phyloP scores from a whole-genome alignment of 73 alveolate species.

The Effrenium voratum region DNA sequence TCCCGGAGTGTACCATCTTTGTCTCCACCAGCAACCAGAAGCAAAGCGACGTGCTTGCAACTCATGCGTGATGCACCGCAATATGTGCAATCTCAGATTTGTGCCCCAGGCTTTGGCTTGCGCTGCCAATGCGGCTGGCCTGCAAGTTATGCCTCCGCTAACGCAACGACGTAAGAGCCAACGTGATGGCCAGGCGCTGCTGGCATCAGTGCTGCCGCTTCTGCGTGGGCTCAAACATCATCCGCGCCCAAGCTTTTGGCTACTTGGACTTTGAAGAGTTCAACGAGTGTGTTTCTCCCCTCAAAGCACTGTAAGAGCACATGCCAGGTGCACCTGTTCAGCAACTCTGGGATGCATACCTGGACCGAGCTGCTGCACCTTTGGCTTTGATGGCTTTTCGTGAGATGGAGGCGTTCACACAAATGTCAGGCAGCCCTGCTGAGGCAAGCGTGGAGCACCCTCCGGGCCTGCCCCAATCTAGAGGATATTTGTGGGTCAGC shows the following conservation, averaged over 20 bases:
- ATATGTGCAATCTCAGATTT: background rate
- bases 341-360: conserved; percentile 86
- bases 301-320: no score
- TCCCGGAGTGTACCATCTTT: conserved; percentile 67
- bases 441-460: conserved; percentile 48
- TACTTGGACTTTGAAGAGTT: no score
- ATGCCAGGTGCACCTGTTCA: conserved; percentile 71
- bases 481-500: background rate
- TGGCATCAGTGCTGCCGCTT: conserved; percentile 70
- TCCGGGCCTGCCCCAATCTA: background rate
- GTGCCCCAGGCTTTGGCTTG: conserved; percentile 44
- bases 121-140: conserved; percentile 48
- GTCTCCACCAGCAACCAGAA: conserved; percentile 82
- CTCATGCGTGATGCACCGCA: background rate
- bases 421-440: background rate
- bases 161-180: background rate
- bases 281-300: no score
- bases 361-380: conserved; percentile 69
- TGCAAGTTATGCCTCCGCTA: background rate
- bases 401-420: background rate
- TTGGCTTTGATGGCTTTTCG: background rate
- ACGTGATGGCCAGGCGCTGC: conserved; percentile 19
- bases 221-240: conserved; percentile 41
- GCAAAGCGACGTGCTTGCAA: conserved; percentile 30
- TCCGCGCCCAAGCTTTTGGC: conserved; percentile 39